A percentile compares a stretch with the other conserved stretches of the same genome.
phyloP scores from a whole-genome alignment of 306 rosid species.

The Purshia tridentata region DNA sequence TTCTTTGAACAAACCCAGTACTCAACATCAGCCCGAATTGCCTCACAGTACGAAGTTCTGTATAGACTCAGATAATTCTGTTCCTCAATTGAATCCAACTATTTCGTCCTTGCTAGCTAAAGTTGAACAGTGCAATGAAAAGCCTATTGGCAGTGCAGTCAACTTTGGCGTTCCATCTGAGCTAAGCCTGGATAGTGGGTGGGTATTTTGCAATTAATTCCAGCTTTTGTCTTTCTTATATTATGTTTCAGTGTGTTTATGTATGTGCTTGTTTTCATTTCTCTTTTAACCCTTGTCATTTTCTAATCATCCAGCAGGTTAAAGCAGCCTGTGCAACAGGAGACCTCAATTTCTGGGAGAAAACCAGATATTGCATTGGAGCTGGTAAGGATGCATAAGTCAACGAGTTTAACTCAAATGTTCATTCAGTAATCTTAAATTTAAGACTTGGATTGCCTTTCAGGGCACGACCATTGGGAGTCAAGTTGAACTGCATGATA shows the following conservation, averaged over 20 bases:
- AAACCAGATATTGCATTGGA: conserved; percentile 35
- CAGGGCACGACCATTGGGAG: conserved; percentile 34
- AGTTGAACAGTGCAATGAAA: conserved; percentile 31
- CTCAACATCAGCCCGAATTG: conserved; percentile 29
- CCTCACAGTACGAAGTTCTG: conserved; percentile 11
- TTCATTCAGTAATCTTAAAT: conserved; percentile 15
- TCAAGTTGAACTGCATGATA: conserved; percentile 29
- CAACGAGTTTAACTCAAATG: neutral
- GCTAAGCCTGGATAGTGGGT: conserved; percentile 50
- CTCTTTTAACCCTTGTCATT: neutral
- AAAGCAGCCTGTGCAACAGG: conserved; percentile 33
- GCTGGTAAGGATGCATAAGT: conserved; percentile 34
- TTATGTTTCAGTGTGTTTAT: neutral
- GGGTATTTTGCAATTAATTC: conserved; percentile 28
- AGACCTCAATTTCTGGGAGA: conserved; percentile 27
- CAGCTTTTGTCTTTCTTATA: neutral
- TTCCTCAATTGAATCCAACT: conserved; percentile 21
- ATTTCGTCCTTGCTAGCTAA: conserved; percentile 21
- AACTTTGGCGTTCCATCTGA: conserved; percentile 27
- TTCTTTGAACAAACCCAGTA: conserved; percentile 25
- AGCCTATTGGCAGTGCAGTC: conserved; percentile 19
- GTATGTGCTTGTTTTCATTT: neutral
- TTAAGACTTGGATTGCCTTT: conserved; percentile 16
- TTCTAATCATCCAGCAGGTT: conserved; percentile 33
- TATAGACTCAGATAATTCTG: conserved; percentile 28